These are phyloP conservation scores for Irpex sp. DNA, from an alignment of 1,284 basidiomycete species.

Conservation along the genomic window DNA sequence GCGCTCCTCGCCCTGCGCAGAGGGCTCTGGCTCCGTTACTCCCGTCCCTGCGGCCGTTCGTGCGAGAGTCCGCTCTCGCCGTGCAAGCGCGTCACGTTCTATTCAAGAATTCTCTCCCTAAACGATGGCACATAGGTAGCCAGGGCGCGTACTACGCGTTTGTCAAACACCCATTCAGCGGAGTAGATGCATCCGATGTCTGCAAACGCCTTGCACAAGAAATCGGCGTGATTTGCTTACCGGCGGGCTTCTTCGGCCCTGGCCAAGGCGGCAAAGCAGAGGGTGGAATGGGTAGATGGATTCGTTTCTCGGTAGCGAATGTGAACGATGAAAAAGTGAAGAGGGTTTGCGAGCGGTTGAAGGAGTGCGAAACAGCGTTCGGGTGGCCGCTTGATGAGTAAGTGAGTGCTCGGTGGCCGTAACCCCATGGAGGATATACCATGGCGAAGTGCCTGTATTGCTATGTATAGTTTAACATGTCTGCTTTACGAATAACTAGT, in stretches of 20 bases:
- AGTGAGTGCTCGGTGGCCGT: not conserved
- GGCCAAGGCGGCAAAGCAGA: conserved; percentile 27
- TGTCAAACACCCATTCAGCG: conserved; percentile 67
- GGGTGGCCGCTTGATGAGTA: conserved; percentile 23
- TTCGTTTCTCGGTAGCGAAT: conserved; percentile 83
- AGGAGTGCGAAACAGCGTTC: conserved; percentile 27
- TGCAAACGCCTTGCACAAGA: conserved; percentile 57
- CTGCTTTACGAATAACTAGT: not conserved
- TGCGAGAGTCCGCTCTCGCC: conserved; percentile 46
- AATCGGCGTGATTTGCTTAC: conserved; percentile 66
- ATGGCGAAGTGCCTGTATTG: not conserved
- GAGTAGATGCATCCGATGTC: conserved; percentile 48
- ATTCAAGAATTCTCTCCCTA: conserved; percentile 49
- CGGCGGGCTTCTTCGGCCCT: conserved; percentile 64
- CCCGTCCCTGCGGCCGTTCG: conserved; percentile 48
- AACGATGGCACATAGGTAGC: conserved; percentile 58
- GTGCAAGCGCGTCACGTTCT: conserved; percentile 57
- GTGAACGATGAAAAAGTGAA: conserved; percentile 61
- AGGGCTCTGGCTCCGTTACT: conserved; percentile 60
- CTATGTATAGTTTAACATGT: not conserved
- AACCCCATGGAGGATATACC: not conserved
- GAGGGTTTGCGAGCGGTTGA: conserved; percentile 57
- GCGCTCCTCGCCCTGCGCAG: conserved; percentile 72
- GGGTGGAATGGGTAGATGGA: conserved; percentile 50
- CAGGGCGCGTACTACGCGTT: conserved; percentile 78